Base-by-base conservation (phyloP, 805 yeast species). In the Candida ovalis region DNA sequence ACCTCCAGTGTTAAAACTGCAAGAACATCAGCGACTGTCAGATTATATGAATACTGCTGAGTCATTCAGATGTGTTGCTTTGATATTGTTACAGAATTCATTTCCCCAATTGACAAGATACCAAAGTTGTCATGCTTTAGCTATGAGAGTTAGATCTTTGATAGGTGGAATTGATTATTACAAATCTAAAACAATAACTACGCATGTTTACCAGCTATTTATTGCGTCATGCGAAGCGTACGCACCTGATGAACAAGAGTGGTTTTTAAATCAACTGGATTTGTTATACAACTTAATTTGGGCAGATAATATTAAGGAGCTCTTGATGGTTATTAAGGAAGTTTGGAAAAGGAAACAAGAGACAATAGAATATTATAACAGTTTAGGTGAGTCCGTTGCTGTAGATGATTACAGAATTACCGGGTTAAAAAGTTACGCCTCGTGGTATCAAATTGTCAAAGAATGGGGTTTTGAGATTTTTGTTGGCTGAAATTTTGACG, bases 211-310 rank as follows among this genome's bases (percentile, higher is more conserved):
- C 24, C 57, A 57, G 13, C 43, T 57, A 19, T 55, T 57, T 33
- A 42, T 55, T 9, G 55, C 55, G 4, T 46, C 55, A 2, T 55
- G 59, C 35, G 59, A 57, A 23, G 49, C 50, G 4, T 24, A 41
- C 21, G 19, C 39, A 6, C 23, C 9, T 3, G 45, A 40, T 8
- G 53, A 56, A 15, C 28, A 45, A 18, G 23, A 15, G 2, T 55
- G 55, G 58, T 46, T 48, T 35, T 13, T 44, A 12, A 18, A 46
- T 10, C 53, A 43, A 15, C 45, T 50, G 51, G 24, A 40, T 19
- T 10, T 36, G 18, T 43, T 58, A n/a, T 58, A 51, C 32, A 42
- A 38, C 19, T 37, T 41, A 13, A 44, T 52, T 4, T 47, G 52
- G 47, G 49, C 56, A 2, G 48, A 49, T 28, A 56, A 58, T 37